phyloP scores from a whole-genome alignment of 805 yeast genomes.

The Zygosaccharomyces siamensis region DNA sequence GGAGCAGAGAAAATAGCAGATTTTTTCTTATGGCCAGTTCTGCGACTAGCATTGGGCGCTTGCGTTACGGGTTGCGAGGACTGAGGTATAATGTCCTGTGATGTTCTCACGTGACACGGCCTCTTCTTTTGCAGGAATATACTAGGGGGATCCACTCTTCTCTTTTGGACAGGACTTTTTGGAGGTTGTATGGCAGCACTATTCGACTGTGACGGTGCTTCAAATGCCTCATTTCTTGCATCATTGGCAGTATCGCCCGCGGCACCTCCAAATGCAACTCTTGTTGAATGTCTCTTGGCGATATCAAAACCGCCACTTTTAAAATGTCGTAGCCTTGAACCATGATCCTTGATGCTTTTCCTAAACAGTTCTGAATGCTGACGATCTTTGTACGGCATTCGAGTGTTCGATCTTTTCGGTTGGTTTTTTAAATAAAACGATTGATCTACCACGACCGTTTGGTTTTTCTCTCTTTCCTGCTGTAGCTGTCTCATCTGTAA shows the following conservation, averaged over 20 bases:
- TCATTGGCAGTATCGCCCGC: conserved; percentile 21
- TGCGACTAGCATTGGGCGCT: background rate
- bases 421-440: conserved; percentile 17
- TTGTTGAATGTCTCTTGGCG: conserved; percentile 16
- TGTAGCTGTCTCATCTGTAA: conserved; percentile 28
- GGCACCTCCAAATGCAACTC: conserved; percentile 34
- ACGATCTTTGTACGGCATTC: conserved; percentile 3
- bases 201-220: background rate
- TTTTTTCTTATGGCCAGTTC: conserved; percentile 17
- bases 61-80: background rate
- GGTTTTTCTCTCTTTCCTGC: conserved; percentile 33
- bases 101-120: conserved; percentile 7
- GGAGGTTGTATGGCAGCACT: background rate
- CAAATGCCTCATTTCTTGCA: background rate
- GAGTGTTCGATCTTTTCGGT: conserved; percentile 5
- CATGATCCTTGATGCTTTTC: conserved; percentile 21
- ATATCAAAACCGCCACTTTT: conserved; percentile 16
- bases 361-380: conserved; percentile 16
- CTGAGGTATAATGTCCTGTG: background rate
- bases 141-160: conserved; percentile 18
- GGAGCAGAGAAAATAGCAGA: conserved; percentile 23
- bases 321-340: conserved; percentile 20
- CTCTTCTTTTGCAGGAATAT: conserved; percentile 20
- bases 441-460: conserved; percentile 27
- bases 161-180: conserved; percentile 8